These are phyloP conservation scores for Talaromyces ruber DNA, from an alignment of 495 filamentous ascomycete genomes.

Conservation along the genomic window DNA sequence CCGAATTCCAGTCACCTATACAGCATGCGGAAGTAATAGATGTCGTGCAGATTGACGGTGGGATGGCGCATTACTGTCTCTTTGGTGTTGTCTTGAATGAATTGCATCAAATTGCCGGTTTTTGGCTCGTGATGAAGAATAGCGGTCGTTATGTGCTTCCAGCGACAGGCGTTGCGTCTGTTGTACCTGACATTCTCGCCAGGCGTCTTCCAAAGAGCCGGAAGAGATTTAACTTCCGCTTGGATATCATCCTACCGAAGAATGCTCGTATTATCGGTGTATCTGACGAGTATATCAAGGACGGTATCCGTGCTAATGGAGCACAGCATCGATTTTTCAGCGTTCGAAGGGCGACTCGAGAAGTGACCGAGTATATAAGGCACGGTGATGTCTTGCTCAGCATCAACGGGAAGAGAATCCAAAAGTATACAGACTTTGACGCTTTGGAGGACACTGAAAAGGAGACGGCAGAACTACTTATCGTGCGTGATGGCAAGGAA, in stretches of 20 bases:
- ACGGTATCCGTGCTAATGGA: not conserved
- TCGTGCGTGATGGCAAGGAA: constrained; percentile 2
- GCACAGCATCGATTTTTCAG: constrained; percentile 6
- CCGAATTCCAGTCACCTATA: not conserved
- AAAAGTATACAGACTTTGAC: not conserved
- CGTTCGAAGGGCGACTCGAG: not conserved
- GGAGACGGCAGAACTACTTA: not conserved
- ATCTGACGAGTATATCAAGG: not conserved
- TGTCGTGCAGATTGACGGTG: not conserved
- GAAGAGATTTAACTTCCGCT: not conserved
- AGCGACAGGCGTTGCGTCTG: not conserved
- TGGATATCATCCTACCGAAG: not conserved
- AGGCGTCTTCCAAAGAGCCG: not conserved
- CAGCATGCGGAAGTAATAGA: constrained; percentile 2
- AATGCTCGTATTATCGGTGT: constrained; percentile 1
- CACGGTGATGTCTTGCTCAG: constrained; percentile 1
- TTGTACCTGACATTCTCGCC: not conserved
- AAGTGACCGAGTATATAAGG: not conserved
- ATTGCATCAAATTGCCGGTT: not conserved
- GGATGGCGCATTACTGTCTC: not conserved
- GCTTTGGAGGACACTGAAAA: not conserved
- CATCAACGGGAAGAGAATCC: not conserved
- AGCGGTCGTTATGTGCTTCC: not conserved
- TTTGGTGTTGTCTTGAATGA: constrained; percentile 3
- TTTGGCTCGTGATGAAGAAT: not conserved